Base-by-base conservation (phyloP, 495 filamentous ascomycete genomes). In the Ascodesmis nigricans region DNA sequence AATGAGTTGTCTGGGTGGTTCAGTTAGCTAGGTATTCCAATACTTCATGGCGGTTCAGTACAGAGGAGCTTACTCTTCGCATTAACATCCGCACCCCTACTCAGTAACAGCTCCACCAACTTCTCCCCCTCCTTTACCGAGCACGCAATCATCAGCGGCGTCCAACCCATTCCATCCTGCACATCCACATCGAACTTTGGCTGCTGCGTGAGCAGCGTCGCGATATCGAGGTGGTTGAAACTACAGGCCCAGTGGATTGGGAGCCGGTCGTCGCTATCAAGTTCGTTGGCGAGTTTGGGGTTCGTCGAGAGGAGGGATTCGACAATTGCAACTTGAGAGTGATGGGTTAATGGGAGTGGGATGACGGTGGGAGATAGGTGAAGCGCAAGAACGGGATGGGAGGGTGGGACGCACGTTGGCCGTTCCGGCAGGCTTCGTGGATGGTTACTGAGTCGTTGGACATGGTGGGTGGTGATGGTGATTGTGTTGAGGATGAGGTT, bases 171-270 rank as follows among this genome's bases (percentile, higher is more conserved):
- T 11, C 73, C 81, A 52, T 97, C 87, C 69, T 79, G 42, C 15
- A 18, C 76, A 57, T 95, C 87, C 0, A 77, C 71, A 54, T 95
- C 82, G 45, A 95, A 93, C 41, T 64, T 62, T 48, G 72, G 75
- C 32, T 58, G 58, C 17, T 71, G 58, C 0, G 72, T 57, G 3
- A 99, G 62, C 16, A 83, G 50, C 42, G 75, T 60, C 15, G 77
- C 72, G 33, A 91, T 78, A 23, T 68, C 62, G n/a, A 67, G 55
- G 24, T 69, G 73, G 51, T 84, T 90, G 54, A 75, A 75, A 27
- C 82, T 87, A 9, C 70, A 67, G 1, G 87, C 87, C 90, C 90
- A 99, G 57, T 99, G 90, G 33, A 95, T 72, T 0, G 90, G 76
- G 15, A 92, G 67, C 31, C 87, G 77, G 31, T 81, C 80, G 53